Evolutionary conservation across 192 early-diverging fungal genomes (phyloP), one percentile per base, ranked within the genome.

Genomic region (Podila horticola): DNA sequence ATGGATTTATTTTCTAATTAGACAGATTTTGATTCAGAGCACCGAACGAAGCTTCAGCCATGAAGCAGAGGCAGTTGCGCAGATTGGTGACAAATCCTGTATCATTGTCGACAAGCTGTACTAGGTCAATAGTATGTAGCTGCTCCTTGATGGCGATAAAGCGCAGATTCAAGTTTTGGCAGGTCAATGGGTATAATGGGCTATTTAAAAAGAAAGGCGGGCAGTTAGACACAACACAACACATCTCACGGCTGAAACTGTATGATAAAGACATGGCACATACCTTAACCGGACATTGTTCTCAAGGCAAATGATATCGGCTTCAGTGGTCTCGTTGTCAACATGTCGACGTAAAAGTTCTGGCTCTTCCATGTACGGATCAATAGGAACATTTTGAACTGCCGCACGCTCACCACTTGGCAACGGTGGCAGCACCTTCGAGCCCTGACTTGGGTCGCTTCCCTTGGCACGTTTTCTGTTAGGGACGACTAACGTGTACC

Each of bases 61-160:
- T 81, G 29, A 81, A 81, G 62, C 77, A 81, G 22, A 81, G 71
- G 26, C 77, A 81, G 69, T 88, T 87, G 13, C 89, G 71, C 49
- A 90, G 49, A 62, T 90, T 90, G 19, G 86, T 87, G 1, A 87
- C 88, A 70, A 90, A 90, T 57, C 89, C 89, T 11, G 89, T 90
- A 63, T 90, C 89, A 59, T 85, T 83, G 57, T 90, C 89, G 12
- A 90, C 87, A 8, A 90, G 62, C 52, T 88, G 87, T 2, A 90
- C 83, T 3, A 88, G 58, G 69, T 90, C 89, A 62, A 90, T 86
- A 17, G 86, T 82, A 60, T 90, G 89, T 36, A 90, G 36, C 30
- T 83, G 75, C 51, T 90, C 89, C 66, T 86, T 87, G 62, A 90
- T 85, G 4, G 89, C 87, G 71, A 90, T 87, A 52, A 90, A 90